Evolutionary conservation across 495 filamentous ascomycete species (phyloP).

Genomic region (Cairneyella variabilis): DNA sequence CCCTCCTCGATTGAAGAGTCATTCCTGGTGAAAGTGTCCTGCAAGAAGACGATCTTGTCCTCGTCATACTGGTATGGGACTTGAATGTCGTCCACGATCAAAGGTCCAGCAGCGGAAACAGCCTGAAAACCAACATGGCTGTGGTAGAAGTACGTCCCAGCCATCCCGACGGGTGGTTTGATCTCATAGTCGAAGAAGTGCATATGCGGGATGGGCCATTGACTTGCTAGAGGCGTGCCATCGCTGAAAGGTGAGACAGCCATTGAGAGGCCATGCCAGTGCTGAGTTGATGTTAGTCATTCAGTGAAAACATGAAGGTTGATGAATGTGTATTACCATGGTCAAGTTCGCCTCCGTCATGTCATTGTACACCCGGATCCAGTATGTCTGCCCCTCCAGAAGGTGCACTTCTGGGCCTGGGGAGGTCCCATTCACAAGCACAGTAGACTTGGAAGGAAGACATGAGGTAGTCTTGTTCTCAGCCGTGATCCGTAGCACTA

Average conservation of each 20-base stretch:
- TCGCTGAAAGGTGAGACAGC: slow-evolving; percentile 53
- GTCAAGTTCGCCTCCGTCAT: slow-evolving; percentile 49
- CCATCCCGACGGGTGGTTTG: slow-evolving; percentile 39
- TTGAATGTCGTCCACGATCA: slow-evolving; percentile 50
- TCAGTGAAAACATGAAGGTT: neutral
- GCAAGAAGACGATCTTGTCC: slow-evolving; percentile 48
- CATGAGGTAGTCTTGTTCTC: slow-evolving; percentile 40
- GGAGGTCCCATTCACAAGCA: slow-evolving; percentile 50
- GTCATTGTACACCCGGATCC: slow-evolving; percentile 59
- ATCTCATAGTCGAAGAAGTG: slow-evolving; percentile 63
- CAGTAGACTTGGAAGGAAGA: slow-evolving; percentile 32
- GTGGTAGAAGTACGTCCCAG: slow-evolving; percentile 59
- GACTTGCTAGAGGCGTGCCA: slow-evolving; percentile 46
- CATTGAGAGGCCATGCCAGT: slow-evolving; percentile 59
- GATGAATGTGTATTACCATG: slow-evolving; percentile 37
- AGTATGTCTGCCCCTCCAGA: slow-evolving; percentile 43
- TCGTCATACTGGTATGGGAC: slow-evolving; percentile 51
- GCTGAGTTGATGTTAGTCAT: slow-evolving; percentile 31
- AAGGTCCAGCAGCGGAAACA: slow-evolving; percentile 44
- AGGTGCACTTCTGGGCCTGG: slow-evolving; percentile 49
- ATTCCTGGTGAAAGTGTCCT: slow-evolving; percentile 46
- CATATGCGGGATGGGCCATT: slow-evolving; percentile 56
- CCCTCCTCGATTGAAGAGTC: slow-evolving; percentile 40
- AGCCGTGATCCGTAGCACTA: slow-evolving; percentile 41
- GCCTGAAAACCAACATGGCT: slow-evolving; percentile 56